Base-by-base conservation (phyloP, 169 alveolate genomes). In the Perkinsus marinus region DNA sequence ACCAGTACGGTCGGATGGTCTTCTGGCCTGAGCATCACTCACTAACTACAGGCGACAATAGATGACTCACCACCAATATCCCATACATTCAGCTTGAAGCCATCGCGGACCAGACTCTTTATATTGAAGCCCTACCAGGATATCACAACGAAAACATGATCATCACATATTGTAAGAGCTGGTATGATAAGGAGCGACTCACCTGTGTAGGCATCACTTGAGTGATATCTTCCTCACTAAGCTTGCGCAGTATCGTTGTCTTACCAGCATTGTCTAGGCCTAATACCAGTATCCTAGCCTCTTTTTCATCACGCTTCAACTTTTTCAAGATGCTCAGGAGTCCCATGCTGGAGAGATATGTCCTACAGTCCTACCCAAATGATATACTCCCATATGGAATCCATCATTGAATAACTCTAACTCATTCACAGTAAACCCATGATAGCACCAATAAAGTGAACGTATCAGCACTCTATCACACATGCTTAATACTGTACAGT, bases 251-350 rank as follows among this genome's bases (percentile, higher is more conserved):
- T 39, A 97, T 96, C 17, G 99, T 96, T 6, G 99, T 97, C 94
- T 97, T 97, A 43, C 99, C 99, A 43, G 98, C 98, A 92, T 97
- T 97, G 92, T 97, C 98, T 39, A 97, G 94, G 0, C 99, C 99
- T 43, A 97, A 94, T 38, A 97, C 96, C 57, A 97, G 93, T 22
- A 97, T 94, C 92, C 98, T 95, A 91, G 96, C 96, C 94, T 97
- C 98, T 91, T 95, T 95, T 94, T 96, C 98, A 92, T 95, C 95
- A 92, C 95, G 96, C 91, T 97, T 97, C 68, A 97, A 94, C 90
- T 95, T 95, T 91, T 95, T 96, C 41, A 97, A 89, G 39, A 96
- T 95, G 93, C 95, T 95, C 43, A 97, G 91, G 22, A 97, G 95
- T 90, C 97, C 97, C 97, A 95, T 95, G 46, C 57, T n/a, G n/a